These are phyloP conservation scores for Fusarium sterilihyphosum DNA, from an alignment of 2,329 filamentous ascomycete genomes.

Conservation along the genomic window DNA sequence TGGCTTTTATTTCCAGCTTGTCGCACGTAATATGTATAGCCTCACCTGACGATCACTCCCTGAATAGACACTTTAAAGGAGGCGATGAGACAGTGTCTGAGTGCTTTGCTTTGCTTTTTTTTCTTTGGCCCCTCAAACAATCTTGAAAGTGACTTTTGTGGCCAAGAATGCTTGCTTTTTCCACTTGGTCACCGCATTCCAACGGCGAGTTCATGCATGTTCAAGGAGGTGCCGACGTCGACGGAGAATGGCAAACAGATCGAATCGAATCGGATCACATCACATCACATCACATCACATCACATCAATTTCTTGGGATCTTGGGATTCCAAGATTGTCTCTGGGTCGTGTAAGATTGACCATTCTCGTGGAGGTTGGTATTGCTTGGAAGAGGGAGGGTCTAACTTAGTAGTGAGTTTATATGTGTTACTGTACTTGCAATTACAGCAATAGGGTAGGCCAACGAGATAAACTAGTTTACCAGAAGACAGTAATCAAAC, in stretches of 20 bases:
- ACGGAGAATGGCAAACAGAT: neutral
- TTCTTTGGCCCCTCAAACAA: too few species aligned
- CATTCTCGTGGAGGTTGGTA: neutral
- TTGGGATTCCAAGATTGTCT: neutral
- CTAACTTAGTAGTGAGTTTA: neutral
- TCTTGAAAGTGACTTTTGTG: neutral
- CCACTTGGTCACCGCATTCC: neutral
- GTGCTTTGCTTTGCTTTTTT: constrained; percentile 25
- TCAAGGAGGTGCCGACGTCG: neutral
- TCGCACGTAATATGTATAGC: constrained; percentile 1
- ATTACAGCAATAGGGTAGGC: neutral
- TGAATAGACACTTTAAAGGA: neutral
- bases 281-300: neutral
- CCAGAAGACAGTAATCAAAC: neutral
- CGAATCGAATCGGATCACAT: neutral
- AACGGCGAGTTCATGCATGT: neutral
- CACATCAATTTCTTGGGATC: neutral
- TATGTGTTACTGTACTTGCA: neutral
- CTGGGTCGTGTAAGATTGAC: neutral
- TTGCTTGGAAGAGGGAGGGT: neutral
- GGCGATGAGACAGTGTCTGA: neutral
- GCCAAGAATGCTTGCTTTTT: constrained; percentile 12
- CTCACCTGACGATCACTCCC: constrained; percentile 6
- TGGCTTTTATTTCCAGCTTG: neutral
- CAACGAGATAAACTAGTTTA: neutral